A percentile compares a stretch with the other conserved stretches of the same genome.
These are phyloP conservation scores for Moesziomyces sp. DNA, from an alignment of 1,284 basidiomycete species.

Conservation along the genomic window DNA sequence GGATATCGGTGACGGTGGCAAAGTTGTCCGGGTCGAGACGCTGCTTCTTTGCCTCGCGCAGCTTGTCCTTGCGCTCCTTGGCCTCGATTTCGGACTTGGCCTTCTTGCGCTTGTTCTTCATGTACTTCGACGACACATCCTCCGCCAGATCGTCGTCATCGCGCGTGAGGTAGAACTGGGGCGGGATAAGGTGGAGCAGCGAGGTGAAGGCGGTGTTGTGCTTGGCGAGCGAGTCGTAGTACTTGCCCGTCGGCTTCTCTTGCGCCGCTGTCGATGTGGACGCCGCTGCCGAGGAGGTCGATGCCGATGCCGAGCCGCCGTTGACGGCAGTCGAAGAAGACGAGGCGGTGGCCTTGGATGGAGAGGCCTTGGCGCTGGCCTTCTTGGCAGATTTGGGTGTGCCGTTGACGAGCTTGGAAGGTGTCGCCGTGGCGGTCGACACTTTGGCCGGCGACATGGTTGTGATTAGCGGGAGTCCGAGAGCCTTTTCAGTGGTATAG, in stretches of 20 bases:
- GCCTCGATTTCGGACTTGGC: slow-evolving; percentile 60
- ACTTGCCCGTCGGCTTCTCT: slow-evolving; percentile 15
- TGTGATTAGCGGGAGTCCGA: too few species aligned
- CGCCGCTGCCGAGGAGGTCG: slow-evolving; percentile 17
- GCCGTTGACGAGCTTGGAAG: slow-evolving; percentile 9
- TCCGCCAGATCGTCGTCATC: slow-evolving; percentile 49
- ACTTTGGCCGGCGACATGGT: not conserved
- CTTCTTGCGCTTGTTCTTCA: slow-evolving; percentile 66
- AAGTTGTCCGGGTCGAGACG: slow-evolving; percentile 63
- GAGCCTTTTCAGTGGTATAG: too few species aligned
- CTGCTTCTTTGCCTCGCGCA: slow-evolving; percentile 54
- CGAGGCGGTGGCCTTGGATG: slow-evolving; percentile 4
- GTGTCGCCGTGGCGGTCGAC: not conserved
- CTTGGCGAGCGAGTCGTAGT: slow-evolving; percentile 38
- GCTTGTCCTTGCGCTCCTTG: slow-evolving; percentile 53
- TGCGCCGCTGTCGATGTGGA: slow-evolving; percentile 6
- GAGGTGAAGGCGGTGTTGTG: slow-evolving; percentile 58
- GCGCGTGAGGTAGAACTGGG: slow-evolving; percentile 59
- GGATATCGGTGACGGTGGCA: slow-evolving; percentile 54
- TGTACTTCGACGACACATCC: slow-evolving; percentile 52
- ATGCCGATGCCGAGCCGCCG: slow-evolving; percentile 9
- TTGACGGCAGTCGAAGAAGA: slow-evolving; percentile 4
- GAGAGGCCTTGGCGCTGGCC: slow-evolving; percentile 14
- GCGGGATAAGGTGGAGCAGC: slow-evolving; percentile 61
- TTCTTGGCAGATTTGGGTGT: slow-evolving; percentile 17